Conservation (phyloP, 1,139 yeast genomes). For the Kurtzmaniella quercitrusa region DNA sequence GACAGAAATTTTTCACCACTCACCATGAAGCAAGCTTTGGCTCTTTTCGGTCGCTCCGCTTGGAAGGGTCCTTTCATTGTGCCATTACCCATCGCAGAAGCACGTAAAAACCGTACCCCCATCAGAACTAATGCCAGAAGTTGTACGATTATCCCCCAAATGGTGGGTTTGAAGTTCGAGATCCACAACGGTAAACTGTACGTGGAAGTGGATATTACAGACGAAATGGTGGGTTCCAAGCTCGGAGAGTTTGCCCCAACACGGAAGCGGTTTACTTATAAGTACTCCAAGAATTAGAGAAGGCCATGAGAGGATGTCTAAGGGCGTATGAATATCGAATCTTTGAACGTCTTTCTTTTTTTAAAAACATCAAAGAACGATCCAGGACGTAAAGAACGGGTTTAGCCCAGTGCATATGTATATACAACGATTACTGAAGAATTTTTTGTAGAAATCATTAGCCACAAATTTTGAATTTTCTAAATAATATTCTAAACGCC, state of each 20-base stretch:
- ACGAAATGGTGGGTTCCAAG: conserved; percentile 97
- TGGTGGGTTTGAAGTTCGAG: conserved; percentile 90
- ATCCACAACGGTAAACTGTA: conserved; percentile 95
- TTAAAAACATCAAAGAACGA: too few species aligned
- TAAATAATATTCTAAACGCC: too few species aligned
- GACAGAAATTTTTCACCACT: background rate
- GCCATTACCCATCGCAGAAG: conserved; percentile 86
- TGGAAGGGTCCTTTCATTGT: conserved; percentile 97
- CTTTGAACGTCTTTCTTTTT: too few species aligned
- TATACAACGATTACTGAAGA: background rate
- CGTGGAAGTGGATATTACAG: conserved; percentile 81
- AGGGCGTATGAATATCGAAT: too few species aligned
- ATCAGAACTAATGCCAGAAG: conserved; percentile 92
- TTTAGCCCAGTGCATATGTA: background rate
- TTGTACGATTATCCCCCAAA: conserved; percentile 91
- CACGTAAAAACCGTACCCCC: conserved; percentile 75
- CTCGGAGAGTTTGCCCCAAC: conserved; percentile 95
- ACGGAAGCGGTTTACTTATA: conserved; percentile 79
- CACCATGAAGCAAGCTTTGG: conserved; percentile 55
- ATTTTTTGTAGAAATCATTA: background rate
- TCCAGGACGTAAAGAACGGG: too few species aligned
- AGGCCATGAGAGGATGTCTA: background rate
- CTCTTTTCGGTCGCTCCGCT: conserved; percentile 62
- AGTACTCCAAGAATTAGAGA: conserved; percentile 57
- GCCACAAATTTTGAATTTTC: too few species aligned